Percentiles rank a stretch among this genome's conserved stretches.
Evolutionary conservation across 2,329 filamentous ascomycete genomes (phyloP).

Genomic region (Colletotrichum cereale): DNA sequence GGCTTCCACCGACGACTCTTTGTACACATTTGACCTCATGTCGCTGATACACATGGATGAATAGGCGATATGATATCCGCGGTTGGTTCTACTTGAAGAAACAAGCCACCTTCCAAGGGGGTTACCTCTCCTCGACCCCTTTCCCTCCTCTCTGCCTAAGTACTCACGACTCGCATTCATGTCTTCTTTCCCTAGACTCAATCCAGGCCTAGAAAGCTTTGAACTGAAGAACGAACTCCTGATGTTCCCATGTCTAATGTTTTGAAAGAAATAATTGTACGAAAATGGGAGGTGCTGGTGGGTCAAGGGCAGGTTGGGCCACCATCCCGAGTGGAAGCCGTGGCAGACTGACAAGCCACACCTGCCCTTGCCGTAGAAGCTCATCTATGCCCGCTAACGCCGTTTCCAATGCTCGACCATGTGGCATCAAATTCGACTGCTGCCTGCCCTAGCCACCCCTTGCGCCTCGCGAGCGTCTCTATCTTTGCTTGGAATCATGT

Average conservation of each 20-base stretch:
- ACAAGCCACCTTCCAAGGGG: neutral
- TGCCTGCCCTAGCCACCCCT: neutral
- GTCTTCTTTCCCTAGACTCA: neutral
- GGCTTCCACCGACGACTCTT: neutral
- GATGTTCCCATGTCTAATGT: constrained; percentile 7
- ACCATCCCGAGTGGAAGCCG: neutral
- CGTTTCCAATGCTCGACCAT: constrained; percentile 21
- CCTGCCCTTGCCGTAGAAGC: neutral
- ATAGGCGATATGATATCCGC: neutral
- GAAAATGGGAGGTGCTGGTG: neutral
- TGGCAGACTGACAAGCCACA: constrained; percentile 1
- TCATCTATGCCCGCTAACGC: constrained; percentile 36
- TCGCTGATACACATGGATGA: neutral
- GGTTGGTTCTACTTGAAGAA: neutral
- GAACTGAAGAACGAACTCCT: neutral
- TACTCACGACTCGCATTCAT: neutral
- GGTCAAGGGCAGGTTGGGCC: neutral
- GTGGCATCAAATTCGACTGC: neutral
- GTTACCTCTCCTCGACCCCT: neutral
- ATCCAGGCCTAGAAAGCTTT: neutral
- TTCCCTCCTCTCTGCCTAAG: neutral
- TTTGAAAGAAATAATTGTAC: constrained; percentile 7
- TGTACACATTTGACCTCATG: neutral
- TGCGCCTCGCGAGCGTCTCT: neutral
- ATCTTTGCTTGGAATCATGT: neutral